Conservation (phyloP, 495 filamentous ascomycete species). For the Talaromyces nanjingensis region DNA sequence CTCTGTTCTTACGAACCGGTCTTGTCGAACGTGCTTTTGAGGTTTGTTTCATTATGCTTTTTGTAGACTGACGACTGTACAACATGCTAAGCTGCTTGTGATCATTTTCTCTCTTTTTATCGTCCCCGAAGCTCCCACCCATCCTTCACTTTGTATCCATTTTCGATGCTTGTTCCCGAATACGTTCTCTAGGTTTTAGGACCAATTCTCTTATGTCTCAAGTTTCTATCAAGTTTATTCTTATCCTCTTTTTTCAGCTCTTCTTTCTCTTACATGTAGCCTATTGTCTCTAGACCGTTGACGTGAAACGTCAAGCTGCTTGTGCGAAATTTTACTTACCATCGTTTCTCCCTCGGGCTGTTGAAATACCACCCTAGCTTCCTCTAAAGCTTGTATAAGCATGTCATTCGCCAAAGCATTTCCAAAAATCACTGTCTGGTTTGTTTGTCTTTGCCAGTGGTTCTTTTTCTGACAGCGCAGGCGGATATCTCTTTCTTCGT, state of each 20-base stretch:
- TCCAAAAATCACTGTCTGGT: neutral
- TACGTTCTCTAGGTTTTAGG: slow-evolving; percentile 18
- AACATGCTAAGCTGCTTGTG: slow-evolving; percentile 17
- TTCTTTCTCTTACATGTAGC: neutral
- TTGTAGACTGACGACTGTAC: slow-evolving; percentile 29
- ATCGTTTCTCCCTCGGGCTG: neutral
- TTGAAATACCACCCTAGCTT: neutral
- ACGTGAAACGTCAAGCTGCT: neutral
- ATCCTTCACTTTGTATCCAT: slow-evolving; percentile 12
- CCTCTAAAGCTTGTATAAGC: neutral
- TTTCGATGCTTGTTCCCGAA: slow-evolving; percentile 14
- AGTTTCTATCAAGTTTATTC: neutral
- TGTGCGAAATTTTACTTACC: neutral
- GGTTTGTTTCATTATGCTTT: slow-evolving; percentile 28
- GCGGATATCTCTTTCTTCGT: no score
- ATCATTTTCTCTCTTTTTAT: slow-evolving; percentile 5
- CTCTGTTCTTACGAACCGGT: slow-evolving; percentile 31
- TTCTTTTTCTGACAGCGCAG: no score
- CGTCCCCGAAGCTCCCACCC: neutral
- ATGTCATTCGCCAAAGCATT: neutral
- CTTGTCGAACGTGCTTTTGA: slow-evolving; percentile 38
- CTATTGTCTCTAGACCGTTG: slow-evolving; percentile 2
- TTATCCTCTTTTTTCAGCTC: neutral
- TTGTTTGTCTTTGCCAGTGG: neutral
- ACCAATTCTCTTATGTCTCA: neutral